Evolutionary conservation across 1,284 basidiomycete species (phyloP).

Genomic region (Volvariella volvacea): DNA sequence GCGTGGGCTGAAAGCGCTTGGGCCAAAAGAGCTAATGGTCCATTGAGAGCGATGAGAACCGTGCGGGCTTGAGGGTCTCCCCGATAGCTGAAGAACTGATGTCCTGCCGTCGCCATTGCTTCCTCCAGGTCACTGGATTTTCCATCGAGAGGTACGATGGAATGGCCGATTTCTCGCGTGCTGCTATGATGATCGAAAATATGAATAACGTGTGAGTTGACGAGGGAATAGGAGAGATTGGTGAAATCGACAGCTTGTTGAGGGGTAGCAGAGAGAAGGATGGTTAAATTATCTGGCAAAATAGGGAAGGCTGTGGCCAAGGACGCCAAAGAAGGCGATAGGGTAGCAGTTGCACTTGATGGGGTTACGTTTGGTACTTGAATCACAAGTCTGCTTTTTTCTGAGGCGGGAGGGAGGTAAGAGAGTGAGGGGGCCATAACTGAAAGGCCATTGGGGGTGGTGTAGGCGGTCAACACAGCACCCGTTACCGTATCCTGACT

Average conservation of each 20-base stretch:
- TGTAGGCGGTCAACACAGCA: conserved; percentile 67
- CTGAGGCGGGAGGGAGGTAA: conserved; percentile 54
- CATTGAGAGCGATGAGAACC: conserved; percentile 61
- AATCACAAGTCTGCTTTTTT: conserved; percentile 62
- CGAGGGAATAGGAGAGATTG: conserved; percentile 56
- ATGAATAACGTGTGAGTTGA: conserved; percentile 63
- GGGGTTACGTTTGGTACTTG: conserved; percentile 72
- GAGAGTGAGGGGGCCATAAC: conserved; percentile 71
- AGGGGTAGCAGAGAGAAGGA: conserved; percentile 77
- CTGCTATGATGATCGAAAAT: conserved; percentile 73
- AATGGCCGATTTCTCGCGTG: conserved; percentile 62
- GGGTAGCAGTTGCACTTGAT: conserved; percentile 55
- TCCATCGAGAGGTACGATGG: conserved; percentile 28
- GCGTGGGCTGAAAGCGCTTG: conserved; percentile 40
- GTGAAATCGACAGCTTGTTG: conserved; percentile 76
- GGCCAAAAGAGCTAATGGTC: conserved; percentile 56
- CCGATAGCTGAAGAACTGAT: conserved; percentile 61
- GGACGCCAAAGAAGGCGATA: conserved; percentile 68
- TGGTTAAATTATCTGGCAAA: conserved; percentile 65
- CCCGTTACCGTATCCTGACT: conserved; percentile 55
- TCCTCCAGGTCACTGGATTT: conserved; percentile 32
- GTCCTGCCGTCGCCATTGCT: conserved; percentile 46
- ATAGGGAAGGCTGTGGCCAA: conserved; percentile 54
- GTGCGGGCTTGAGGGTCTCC: conserved; percentile 55
- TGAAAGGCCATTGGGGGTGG: conserved; percentile 69